Conservation (phyloP, 2,329 filamentous ascomycete species). For the Fusarium buharicum region DNA sequence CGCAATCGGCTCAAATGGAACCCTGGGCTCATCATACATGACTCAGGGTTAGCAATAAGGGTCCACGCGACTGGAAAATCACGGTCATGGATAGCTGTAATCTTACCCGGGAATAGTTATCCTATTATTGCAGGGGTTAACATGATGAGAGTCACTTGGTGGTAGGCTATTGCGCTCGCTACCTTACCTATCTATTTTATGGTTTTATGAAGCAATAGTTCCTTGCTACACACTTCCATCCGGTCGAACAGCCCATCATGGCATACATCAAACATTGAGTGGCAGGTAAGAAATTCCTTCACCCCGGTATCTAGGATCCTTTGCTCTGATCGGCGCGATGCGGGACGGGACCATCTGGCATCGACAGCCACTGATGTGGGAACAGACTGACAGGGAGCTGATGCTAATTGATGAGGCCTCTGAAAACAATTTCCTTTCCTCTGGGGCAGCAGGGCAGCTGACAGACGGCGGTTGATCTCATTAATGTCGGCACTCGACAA, state of each 20-base stretch:
- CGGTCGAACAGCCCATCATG: background rate
- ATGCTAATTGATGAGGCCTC: conserved; percentile 9
- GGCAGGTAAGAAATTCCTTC: background rate
- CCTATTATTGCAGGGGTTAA: background rate
- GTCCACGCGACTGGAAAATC: background rate
- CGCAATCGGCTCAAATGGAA: conserved; percentile 14
- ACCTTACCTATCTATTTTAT: no score
- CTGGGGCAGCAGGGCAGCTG: background rate
- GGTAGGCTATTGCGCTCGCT: background rate
- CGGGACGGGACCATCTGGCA: conserved; percentile 11
- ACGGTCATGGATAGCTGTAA: background rate
- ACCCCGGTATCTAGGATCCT: background rate
- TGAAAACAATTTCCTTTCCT: conserved; percentile 1
- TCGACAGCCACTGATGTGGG: conserved; percentile 14
- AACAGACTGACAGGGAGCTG: background rate
- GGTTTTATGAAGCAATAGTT: background rate
- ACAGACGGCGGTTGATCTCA: conserved; percentile 16
- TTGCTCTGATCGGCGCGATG: conserved; percentile 9
- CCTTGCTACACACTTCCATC: background rate
- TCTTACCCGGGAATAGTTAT: background rate
- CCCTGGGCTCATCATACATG: conserved; percentile 17
- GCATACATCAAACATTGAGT: no score
- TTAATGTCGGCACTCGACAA: conserved; percentile 23
- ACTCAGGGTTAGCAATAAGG: conserved; percentile 5
- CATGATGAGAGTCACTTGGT: background rate